Percentiles rank a stretch among this genome's conserved stretches.
Evolutionary conservation across 1,284 basidiomycete species (phyloP).

Genomic region (Cryptococcus sp.): DNA sequence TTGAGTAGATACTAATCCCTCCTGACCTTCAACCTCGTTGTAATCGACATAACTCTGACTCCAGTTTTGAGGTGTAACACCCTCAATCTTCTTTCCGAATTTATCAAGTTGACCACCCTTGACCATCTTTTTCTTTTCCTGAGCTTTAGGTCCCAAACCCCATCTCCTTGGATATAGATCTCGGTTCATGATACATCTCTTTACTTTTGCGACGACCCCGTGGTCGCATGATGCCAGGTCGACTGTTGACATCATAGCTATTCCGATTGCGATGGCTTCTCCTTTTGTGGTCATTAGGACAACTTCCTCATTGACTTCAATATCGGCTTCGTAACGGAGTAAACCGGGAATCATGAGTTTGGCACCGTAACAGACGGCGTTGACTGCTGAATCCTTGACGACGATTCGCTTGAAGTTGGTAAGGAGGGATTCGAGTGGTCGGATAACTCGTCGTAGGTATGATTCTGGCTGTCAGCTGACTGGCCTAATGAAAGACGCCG

Average conservation of each 20-base stretch:
- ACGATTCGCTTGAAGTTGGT: constrained; percentile 98
- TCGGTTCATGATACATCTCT: constrained; percentile 99
- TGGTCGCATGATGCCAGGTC: constrained; percentile 98
- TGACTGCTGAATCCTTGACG: constrained; percentile 98
- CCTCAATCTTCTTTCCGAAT: constrained; percentile 88
- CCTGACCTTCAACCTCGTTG: constrained; percentile 43
- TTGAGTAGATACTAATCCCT: constrained; percentile 35
- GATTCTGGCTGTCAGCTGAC: no score
- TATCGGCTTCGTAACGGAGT: constrained; percentile 93
- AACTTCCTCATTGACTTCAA: constrained; percentile 92
- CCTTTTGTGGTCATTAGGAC: constrained; percentile 99
- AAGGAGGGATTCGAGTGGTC: constrained; percentile 89
- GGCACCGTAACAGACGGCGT: constrained; percentile 98
- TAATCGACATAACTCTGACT: constrained; percentile 92
- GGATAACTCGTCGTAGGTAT: constrained; percentile 91
- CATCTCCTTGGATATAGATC: constrained; percentile 97
- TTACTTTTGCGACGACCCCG: constrained; percentile 98
- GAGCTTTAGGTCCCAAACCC: constrained; percentile 94
- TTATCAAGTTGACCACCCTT: constrained; percentile 96
- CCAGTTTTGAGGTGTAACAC: constrained; percentile 88
- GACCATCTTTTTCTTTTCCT: constrained; percentile 97
- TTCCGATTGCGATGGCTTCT: constrained; percentile 94
- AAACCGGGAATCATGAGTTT: constrained; percentile 99
- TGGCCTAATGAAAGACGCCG: neutral
- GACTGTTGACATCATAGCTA: constrained; percentile 98